Percentiles rank a stretch among this genome's conserved stretches.
Evolutionary conservation across 2,329 filamentous ascomycete species (phyloP).

Genomic region (Pseudogymnoascus sp.): DNA sequence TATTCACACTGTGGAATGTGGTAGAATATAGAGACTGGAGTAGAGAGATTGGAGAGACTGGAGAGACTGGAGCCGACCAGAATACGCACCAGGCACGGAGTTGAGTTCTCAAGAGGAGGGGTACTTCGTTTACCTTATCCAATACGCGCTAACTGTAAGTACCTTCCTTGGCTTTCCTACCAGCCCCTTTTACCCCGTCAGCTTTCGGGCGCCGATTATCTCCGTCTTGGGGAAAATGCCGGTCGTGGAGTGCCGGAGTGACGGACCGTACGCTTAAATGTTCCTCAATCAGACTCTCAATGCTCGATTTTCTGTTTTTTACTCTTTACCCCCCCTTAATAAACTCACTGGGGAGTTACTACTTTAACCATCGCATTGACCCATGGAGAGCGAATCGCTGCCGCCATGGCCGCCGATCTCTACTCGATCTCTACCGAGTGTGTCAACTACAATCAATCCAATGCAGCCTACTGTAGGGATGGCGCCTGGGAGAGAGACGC

Average conservation of each 20-base stretch:
- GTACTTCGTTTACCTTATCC: not conserved
- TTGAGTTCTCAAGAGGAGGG: not conserved
- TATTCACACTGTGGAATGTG: not conserved
- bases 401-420: not conserved
- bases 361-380: not conserved
- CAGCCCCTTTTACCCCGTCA: not conserved
- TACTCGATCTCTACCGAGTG: not conserved
- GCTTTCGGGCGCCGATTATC: not conserved
- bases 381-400: constrained; percentile 4
- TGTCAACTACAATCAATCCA: not conserved
- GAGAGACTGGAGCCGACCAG: not conserved
- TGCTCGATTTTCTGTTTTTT: not conserved
- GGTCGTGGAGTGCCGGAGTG: constrained; percentile 1
- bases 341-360: not conserved
- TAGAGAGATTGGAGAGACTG: no score
- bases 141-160: not conserved
- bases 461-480: not conserved
- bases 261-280: constrained; percentile 5
- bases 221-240: not conserved
- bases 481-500: not conserved
- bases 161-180: not conserved
- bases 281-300: not conserved
- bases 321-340: not conserved
- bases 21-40: not conserved
- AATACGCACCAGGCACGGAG: not conserved